phyloP scores from a whole-genome alignment of 2,329 filamentous ascomycete species.

The Orbilia oligospora region DNA sequence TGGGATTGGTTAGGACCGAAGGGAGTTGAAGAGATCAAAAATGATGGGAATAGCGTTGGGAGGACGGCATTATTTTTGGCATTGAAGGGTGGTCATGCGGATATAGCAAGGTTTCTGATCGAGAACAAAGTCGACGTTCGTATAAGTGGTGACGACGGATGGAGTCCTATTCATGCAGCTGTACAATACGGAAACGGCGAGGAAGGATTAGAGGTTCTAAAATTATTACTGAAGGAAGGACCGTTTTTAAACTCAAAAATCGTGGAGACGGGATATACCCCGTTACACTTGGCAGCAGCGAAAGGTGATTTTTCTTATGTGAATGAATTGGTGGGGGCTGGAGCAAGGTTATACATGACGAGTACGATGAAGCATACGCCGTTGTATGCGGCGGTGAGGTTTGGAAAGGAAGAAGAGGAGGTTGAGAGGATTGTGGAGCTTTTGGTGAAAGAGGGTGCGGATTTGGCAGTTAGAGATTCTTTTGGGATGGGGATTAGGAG shows the following conservation, averaged over 20 bases:
- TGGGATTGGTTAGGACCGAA: neutral
- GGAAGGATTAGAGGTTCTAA: conserved; percentile 4
- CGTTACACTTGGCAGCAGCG: conserved; percentile 34
- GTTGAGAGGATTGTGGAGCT: conserved; percentile 36
- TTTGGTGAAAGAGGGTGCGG: conserved; percentile 41
- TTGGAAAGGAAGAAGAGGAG: conserved; percentile 22
- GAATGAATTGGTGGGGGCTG: conserved; percentile 21
- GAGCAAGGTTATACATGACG: conserved; percentile 39
- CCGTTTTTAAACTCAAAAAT: conserved; percentile 14
- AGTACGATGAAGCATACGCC: conserved; percentile 34
- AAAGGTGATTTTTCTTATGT: conserved; percentile 21
- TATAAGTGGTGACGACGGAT: conserved; percentile 22
- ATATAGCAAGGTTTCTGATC: conserved; percentile 14
- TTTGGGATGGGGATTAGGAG: conserved; percentile 46
- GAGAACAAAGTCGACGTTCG: conserved; percentile 2
- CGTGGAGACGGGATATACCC: conserved; percentile 43
- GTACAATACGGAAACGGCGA: conserved; percentile 4
- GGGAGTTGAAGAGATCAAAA: neutral
- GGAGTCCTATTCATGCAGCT: conserved; percentile 29
- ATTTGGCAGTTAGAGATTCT: conserved; percentile 40
- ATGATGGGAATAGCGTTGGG: conserved; percentile 5
- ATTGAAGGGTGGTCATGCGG: conserved; percentile 4
- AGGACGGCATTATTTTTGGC: conserved; percentile 34
- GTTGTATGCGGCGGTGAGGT: conserved; percentile 43
- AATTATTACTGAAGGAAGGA: conserved; percentile 12